Base-by-base conservation (phyloP, 305 asterid species). In the Salvia sclarea region DNA sequence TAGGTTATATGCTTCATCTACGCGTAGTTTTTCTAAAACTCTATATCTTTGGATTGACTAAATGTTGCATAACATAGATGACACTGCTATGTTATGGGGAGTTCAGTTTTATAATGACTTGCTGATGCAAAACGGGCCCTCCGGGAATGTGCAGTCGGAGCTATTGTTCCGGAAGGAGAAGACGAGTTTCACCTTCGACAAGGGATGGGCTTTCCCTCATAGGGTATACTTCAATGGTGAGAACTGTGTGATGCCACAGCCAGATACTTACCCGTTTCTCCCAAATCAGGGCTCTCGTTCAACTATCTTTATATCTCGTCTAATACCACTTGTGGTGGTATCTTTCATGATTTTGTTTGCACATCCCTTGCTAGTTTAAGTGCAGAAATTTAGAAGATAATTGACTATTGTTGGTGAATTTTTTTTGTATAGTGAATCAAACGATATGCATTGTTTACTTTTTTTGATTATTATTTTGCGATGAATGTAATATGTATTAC, bases 181-280 rank as follows among this genome's bases (percentile, higher is more conserved):
- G 52, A 43, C 62, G 0, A 70, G 47, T 9, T 88, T 88, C 68
- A 79, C 82, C 11, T 82, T 85, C 16, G 80, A 79, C 0, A 63
- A 78, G 18, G 92, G 95, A 11, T 88, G 95, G 90, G 88, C 80
- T 30, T 85, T 88, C 68, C 95, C 92, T 0, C 69, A 74, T 24
- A 73, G 78, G 58, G 33, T 82, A 13, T 84, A 82, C 70, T 85
- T 85, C 75, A 88, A 88, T 12, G 92, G 87, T 0, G 88, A 84
- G 20, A 71, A 66, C 4, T 88, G 90, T 60, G 85, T 82, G 1
- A 87, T 87, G 86, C 87, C 94, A n/a, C 81, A 81, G 18, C 86
- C 91, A 0, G 80, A 81, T 57, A 62, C 54, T 8, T 82, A 84
- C 65, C 92, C 92, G 0, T 68, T 43, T 73, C 50, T 85, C 50